Percentiles rank a stretch among this genome's conserved stretches.
These are phyloP conservation scores for Talaromyces sp. DNA, from an alignment of 2,329 filamentous ascomycete genomes.

Conservation along the genomic window DNA sequence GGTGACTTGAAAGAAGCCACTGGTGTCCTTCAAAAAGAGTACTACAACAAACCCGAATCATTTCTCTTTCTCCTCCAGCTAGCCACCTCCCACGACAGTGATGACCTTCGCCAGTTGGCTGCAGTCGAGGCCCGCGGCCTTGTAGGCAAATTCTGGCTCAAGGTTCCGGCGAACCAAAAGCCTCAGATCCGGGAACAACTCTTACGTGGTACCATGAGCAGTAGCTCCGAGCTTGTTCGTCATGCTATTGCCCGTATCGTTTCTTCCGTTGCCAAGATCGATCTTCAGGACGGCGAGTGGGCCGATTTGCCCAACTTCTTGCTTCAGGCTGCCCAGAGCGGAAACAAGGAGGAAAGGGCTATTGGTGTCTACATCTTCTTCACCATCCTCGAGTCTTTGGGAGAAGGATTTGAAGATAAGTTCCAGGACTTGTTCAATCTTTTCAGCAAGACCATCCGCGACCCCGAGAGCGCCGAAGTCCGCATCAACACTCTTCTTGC, in stretches of 20 bases:
- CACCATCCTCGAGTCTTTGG: conserved; percentile 84
- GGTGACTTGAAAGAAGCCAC: conserved; percentile 87
- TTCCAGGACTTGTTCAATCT: conserved; percentile 74
- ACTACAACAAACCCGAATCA: conserved; percentile 80
- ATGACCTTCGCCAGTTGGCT: conserved; percentile 79
- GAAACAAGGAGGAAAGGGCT: conserved; percentile 75
- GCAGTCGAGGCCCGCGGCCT: conserved; percentile 85
- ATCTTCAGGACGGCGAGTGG: conserved; percentile 86
- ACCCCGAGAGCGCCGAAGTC: conserved; percentile 86
- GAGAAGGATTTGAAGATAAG: conserved; percentile 78
- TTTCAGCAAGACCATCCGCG: conserved; percentile 82
- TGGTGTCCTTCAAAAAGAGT: conserved; percentile 84
- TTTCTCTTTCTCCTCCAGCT: conserved; percentile 85
- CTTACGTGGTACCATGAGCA: conserved; percentile 76
- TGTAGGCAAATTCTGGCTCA: conserved; percentile 80
- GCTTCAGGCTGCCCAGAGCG: conserved; percentile 72
- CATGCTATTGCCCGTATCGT: conserved; percentile 87
- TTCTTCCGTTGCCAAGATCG: conserved; percentile 77
- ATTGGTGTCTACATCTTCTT: conserved; percentile 91
- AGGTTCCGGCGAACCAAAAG: conserved; percentile 72
- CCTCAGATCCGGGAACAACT: conserved; percentile 75
- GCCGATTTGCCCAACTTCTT: conserved; percentile 74
- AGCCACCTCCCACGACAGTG: conserved; percentile 70
- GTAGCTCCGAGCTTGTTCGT: conserved; percentile 71
- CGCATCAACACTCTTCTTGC: conserved; percentile 92